phyloP scores from a whole-genome alignment of 257 asterid genomes.

The Ballota nigra region DNA sequence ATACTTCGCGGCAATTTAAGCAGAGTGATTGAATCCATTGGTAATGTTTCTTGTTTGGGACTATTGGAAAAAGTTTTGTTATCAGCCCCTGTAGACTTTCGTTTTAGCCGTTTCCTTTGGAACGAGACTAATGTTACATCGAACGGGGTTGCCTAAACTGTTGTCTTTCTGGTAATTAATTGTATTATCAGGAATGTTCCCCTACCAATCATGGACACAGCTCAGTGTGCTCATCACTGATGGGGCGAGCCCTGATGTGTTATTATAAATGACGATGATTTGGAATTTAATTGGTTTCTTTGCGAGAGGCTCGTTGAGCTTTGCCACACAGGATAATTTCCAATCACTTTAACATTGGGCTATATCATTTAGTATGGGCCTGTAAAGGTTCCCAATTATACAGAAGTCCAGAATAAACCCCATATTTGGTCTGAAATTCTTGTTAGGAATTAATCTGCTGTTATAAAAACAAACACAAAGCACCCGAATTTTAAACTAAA shows the following conservation, averaged over 20 bases:
- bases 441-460: too few species aligned
- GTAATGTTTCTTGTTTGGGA: conserved; percentile 14
- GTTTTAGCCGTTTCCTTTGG: background rate
- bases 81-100: conserved; percentile 11
- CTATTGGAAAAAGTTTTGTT: conserved; percentile 24
- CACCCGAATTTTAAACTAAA: too few species aligned
- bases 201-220: background rate
- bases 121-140: conserved; percentile 5
- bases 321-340: background rate
- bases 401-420: too few species aligned
- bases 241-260: background rate
- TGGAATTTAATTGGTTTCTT: background rate
- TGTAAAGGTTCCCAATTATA: too few species aligned
- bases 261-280: background rate
- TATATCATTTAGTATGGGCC: too few species aligned
- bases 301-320: background rate
- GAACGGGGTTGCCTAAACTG: background rate
- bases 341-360: too few species aligned
- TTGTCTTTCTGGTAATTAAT: background rate
- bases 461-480: too few species aligned
- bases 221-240: background rate
- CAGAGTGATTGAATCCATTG: background rate
- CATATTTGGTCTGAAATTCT: too few species aligned
- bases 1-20: conserved; percentile 77
- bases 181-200: background rate